phyloP scores from a whole-genome alignment of 176 grass and related monocot species.

The Paspalum vaginatum region DNA sequence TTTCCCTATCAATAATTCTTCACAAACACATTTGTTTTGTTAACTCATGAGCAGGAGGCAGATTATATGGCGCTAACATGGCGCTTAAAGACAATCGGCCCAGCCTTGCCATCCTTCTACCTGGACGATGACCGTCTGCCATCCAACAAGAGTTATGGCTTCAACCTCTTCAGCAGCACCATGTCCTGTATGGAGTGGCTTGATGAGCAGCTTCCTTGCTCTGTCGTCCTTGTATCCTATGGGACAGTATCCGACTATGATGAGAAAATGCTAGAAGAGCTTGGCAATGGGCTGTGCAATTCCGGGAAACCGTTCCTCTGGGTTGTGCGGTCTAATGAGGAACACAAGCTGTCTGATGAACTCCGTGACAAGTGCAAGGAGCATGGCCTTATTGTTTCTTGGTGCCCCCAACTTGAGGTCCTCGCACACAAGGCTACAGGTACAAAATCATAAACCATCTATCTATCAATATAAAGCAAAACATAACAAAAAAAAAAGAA shows the following conservation, averaged over 20 bases:
- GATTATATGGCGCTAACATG: constrained; percentile 42
- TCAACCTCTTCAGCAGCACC: constrained; percentile 25
- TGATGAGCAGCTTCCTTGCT: constrained; percentile 22
- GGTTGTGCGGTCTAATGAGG: constrained; percentile 32
- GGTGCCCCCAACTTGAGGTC: constrained; percentile 47
- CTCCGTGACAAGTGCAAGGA: background rate
- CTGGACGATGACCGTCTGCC: constrained; percentile 38
- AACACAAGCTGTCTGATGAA: background rate
- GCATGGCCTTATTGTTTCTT: constrained; percentile 23
- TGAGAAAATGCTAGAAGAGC: constrained; percentile 18
- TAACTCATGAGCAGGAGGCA: constrained; percentile 26
- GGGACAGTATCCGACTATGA: constrained; percentile 28
- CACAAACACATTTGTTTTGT: too few relatives aligned
- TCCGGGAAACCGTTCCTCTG: constrained; percentile 28
- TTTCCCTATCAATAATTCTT: too few relatives aligned
- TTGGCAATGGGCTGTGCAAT: constrained; percentile 33
- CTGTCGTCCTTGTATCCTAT: constrained; percentile 47
- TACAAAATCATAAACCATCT: background rate
- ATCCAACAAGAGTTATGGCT: constrained; percentile 31
- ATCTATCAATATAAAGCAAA: background rate
- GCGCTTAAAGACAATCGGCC: constrained; percentile 45
- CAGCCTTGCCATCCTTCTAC: constrained; percentile 35
- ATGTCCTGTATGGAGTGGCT: constrained; percentile 41
- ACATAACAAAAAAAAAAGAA: too few relatives aligned
- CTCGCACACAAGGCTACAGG: constrained; percentile 44